phyloP scores from a whole-genome alignment of 805 yeast species.

The Scheffersomyces coipomensis region DNA sequence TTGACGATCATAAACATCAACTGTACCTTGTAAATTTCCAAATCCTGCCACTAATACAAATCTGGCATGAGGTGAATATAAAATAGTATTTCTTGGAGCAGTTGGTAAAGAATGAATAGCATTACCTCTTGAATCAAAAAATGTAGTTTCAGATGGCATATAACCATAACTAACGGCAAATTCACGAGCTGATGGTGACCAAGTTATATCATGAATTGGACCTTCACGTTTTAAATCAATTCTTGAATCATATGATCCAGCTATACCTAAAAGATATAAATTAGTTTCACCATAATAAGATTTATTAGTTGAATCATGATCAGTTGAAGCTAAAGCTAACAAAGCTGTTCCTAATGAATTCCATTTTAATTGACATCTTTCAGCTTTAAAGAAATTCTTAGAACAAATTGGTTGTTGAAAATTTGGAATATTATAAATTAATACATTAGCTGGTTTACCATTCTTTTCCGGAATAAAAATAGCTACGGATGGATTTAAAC shows the following conservation, averaged over 20 bases:
- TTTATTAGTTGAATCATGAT: constrained; percentile 90
- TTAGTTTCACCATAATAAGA: constrained; percentile 97
- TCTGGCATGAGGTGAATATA: constrained; percentile 92
- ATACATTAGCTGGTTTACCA: constrained; percentile 88
- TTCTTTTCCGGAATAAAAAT: constrained; percentile 82
- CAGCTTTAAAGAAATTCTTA: constrained; percentile 94
- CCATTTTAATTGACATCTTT: constrained; percentile 90
- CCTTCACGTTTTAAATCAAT: constrained; percentile 89
- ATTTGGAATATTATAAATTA: constrained; percentile 78
- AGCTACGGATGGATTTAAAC: constrained; percentile 86
- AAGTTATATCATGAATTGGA: constrained; percentile 94
- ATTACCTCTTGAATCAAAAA: constrained; percentile 93
- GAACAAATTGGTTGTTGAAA: constrained; percentile 75
- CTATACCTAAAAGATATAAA: constrained; percentile 83
- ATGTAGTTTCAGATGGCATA: constrained; percentile 95
- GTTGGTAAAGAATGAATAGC: constrained; percentile 78
- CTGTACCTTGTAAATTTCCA: constrained; percentile 96
- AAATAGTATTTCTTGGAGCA: constrained; percentile 83
- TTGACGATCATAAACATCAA: constrained; percentile 91
- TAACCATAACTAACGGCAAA: constrained; percentile 96
- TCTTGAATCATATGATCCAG: constrained; percentile 88
- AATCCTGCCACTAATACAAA: constrained; percentile 93
- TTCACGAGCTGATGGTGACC: constrained; percentile 96
- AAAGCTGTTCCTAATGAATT: constrained; percentile 91
- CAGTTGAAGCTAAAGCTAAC: constrained; percentile 90